Base-by-base conservation (phyloP, 805 yeast genomes). In the Candida schatavii region DNA sequence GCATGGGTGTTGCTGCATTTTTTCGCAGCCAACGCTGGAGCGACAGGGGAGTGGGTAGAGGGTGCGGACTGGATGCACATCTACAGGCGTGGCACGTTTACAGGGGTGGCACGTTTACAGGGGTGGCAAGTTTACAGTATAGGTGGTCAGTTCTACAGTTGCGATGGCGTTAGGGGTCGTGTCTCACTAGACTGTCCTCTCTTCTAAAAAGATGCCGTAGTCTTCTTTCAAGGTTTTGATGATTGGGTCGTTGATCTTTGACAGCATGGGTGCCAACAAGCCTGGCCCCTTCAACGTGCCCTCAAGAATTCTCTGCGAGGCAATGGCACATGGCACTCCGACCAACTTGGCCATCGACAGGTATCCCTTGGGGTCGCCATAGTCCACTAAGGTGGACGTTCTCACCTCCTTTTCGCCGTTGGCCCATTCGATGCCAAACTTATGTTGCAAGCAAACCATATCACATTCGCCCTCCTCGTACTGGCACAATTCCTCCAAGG, bases 241-340 rank as follows among this genome's bases (percentile, higher is more conserved):
- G 67, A 93, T 77, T 51, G 98, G 95, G 53, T 87, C 83, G 66
- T 88, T 88, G 62, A 89, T 80, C 63, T 88, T 93, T 49, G 95
- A 85, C 47, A 88, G 72, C 78, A 88, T 85, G 61, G 99, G 99
- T 42, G 97, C 98, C 54, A 82, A 75, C 62, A 93, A 76, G 55
- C 99, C 99, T 47, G 74, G 78, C 55, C 77, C 75, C 56, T 81
- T 75, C 52, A 77, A 74, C 43, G 83, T 79, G 51, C 97, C 97
- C 53, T 85, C 80, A 56, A 93, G 77, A 48, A 93, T 85, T 68
- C 86, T 84, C 70, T 81, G 80, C 45, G 85, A 75, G 23, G 98
- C 99, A 64, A 93, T 95, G 42, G 97, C 97, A 72, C 96, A 91
- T 52, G 99, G 99, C 49, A 89, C 91, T 74, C 99, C 99, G 42